Evolutionary conservation across 176 grass and related monocot genomes (phyloP).

Genomic region (Canna indica): DNA sequence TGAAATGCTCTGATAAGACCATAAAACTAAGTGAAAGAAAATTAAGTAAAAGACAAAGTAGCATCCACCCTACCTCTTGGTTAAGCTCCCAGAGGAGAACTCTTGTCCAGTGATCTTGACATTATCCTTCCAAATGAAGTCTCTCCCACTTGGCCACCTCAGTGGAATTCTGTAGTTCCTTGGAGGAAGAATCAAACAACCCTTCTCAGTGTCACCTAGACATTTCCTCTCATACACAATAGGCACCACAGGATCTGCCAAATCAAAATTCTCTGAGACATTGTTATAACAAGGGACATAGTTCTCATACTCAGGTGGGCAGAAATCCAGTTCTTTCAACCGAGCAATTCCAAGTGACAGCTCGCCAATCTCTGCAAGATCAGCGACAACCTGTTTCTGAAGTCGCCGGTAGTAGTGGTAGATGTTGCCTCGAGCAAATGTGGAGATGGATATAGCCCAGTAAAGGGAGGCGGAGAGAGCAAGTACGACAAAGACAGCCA

Average conservation of each 20-base stretch:
- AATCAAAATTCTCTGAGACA: conserved; percentile 62
- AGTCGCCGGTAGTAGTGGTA: conserved; percentile 57
- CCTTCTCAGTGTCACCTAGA: conserved; percentile 27
- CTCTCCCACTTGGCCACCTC: conserved; percentile 85
- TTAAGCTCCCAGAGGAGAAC: conserved; percentile 94
- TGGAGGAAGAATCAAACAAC: conserved; percentile 68
- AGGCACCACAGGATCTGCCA: conserved; percentile 44
- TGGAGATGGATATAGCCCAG: conserved; percentile 71
- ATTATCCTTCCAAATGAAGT: conserved; percentile 98
- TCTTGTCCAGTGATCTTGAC: conserved; percentile 90
- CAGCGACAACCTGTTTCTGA: conserved; percentile 75
- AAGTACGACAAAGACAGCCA: conserved; percentile 30
- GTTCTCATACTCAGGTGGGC: conserved; percentile 50
- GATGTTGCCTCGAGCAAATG: conserved; percentile 16
- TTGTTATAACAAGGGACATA: conserved; percentile 96
- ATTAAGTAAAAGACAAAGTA: neutral
- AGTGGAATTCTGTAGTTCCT: conserved; percentile 72
- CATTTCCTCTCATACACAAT: conserved; percentile 70
- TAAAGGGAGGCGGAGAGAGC: conserved; percentile 49
- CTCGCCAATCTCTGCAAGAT: conserved; percentile 73
- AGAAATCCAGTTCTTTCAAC: conserved; percentile 60
- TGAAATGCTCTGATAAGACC: conserved; percentile 8
- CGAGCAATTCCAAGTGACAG: conserved; percentile 58
- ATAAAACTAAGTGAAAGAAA: neutral
- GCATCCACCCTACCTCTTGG: conserved; percentile 48